phyloP scores from a whole-genome alignment of 139 green algal species.

The Coelastrella sp. region DNA sequence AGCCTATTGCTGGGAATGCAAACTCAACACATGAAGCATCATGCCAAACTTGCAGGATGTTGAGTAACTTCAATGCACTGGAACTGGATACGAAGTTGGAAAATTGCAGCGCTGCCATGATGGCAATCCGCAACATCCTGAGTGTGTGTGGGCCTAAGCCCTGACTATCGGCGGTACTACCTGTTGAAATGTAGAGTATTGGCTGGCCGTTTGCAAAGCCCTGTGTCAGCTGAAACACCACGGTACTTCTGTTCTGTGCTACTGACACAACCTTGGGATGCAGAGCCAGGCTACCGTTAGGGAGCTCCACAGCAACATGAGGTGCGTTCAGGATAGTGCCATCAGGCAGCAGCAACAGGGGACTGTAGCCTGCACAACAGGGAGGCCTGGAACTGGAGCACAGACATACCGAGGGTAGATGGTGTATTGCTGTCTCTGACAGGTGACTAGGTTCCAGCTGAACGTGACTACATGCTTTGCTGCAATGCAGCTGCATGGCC shows the following conservation, averaged over 20 bases:
- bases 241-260: not conserved
- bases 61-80: too few relatives aligned
- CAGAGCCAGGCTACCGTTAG: not conserved
- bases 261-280: not conserved
- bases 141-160: too few relatives aligned
- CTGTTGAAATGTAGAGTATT: conserved; percentile 34
- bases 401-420: not conserved
- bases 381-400: not conserved
- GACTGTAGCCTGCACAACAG: conserved; percentile 13
- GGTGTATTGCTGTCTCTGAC: not conserved
- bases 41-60: too few relatives aligned
- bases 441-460: not conserved
- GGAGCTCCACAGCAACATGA: conserved; percentile 4
- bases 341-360: conserved; percentile 24
- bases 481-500: too few relatives aligned
- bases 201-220: conserved; percentile 16
- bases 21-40: too few relatives aligned
- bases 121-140: too few relatives aligned
- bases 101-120: too few relatives aligned
- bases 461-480: too few relatives aligned
- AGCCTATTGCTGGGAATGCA: too few relatives aligned
- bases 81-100: too few relatives aligned
- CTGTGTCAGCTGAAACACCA: not conserved
- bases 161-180: too few relatives aligned
- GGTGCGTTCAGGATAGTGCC: conserved; percentile 36